These are phyloP conservation scores for Dactylonectria estremocensis DNA, from an alignment of 2,329 filamentous ascomycete species.

Conservation along the genomic window DNA sequence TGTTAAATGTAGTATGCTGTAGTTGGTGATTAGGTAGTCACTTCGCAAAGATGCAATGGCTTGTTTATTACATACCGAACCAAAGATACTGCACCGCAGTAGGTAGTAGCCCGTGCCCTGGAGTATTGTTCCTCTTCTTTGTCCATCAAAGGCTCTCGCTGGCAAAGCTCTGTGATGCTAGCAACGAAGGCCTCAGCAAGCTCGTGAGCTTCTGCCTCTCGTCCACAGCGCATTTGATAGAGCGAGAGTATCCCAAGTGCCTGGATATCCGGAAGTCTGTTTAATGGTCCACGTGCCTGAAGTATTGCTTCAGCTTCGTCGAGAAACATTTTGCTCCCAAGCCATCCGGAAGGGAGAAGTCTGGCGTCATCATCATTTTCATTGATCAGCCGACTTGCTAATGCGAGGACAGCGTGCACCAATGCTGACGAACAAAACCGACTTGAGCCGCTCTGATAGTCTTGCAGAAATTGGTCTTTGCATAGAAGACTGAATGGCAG, in stretches of 20 bases:
- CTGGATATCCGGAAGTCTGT: conserved; percentile 2
- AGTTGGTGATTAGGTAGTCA: not conserved
- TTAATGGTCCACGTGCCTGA: not conserved
- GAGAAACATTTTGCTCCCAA: not conserved
- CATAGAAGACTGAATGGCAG: too few species aligned
- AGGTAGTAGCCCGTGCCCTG: conserved; percentile 3
- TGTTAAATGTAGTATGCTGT: conserved; percentile 1
- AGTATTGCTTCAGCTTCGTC: not conserved
- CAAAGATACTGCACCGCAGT: not conserved
- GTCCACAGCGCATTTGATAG: not conserved
- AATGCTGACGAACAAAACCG: conserved; percentile 7
- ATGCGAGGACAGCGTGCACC: not conserved
- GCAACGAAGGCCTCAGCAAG: not conserved
- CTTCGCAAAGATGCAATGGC: not conserved
- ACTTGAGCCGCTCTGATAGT: too few species aligned
- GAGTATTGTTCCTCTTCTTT: not conserved
- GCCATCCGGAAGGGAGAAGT: not conserved
- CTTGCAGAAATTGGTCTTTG: too few species aligned
- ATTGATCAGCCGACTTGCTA: conserved; percentile 2
- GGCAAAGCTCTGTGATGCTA: not conserved
- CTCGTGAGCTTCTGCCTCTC: not conserved
- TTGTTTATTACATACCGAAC: not conserved
- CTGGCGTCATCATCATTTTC: not conserved
- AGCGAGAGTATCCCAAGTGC: not conserved
- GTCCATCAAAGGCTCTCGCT: not conserved